Base-by-base conservation (phyloP, 2,329 filamentous ascomycete genomes). In the Colletotrichum endophyticum region DNA sequence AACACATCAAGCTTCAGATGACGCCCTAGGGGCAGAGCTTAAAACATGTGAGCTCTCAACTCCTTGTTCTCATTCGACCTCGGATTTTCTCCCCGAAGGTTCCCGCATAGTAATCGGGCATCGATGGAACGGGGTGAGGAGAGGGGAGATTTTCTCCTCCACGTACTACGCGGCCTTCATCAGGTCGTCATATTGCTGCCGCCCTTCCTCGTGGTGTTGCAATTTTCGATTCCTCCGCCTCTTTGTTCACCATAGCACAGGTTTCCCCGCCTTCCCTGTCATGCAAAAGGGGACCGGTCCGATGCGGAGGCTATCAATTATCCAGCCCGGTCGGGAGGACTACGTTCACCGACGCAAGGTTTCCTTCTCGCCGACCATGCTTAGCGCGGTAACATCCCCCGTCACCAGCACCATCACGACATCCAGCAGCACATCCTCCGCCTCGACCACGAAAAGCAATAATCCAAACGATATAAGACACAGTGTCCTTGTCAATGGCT, bases 261-360 rank as follows among this genome's bases (percentile, higher is more conserved):
- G 64, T 39, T 63, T 64, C 16, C 25, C 57, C 28, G 22, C 44
- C 16, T 49, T 44, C 53, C 27, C 49, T 30, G 13, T 66, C 53
- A 25, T 22, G 30, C 30, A n/a, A 19, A 56, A 56, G 59, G 59
- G n/a, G 19, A 57, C 49, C 34, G 70, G 22, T 63, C 36, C 34
- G 70, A 76, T 76, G 71, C 57, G 70, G 74, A 76, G 74, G 71
- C 74, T 49, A 66, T 74, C 74, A 34, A n/a, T 74, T 36, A 72
- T 66, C 64, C 74, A 76, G 49, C 64, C 71, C 30, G 74, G 64
- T 49, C 64, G 66, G 74, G 71, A 66, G 69, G 74, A 76, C 59
- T 69, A 70, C 34, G 69, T 72, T 72, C 66, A 74, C 28, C 57
- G 66, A 70, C 70, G 66, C 49, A 70, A 62, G 66, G 74, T 76